Evolutionary conservation across 345 rosid genomes (phyloP).

Genomic region (Syzygium oleosum): DNA sequence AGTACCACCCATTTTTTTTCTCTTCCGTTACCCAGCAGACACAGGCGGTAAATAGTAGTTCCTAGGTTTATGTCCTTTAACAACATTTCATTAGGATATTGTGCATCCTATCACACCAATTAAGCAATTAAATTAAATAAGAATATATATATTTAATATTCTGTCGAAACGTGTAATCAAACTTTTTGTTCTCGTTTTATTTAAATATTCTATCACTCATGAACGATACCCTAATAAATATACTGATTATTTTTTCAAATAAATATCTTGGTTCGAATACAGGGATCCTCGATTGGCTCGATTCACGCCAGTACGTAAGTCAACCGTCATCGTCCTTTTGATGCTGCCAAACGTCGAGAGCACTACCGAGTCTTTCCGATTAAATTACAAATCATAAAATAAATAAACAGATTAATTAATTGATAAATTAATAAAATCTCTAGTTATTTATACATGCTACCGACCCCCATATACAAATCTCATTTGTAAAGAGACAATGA

Average conservation of each 20-base stretch:
- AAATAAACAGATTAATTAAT: background rate
- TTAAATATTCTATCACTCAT: background rate
- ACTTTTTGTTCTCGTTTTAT: background rate
- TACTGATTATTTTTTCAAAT: background rate
- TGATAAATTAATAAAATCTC: background rate
- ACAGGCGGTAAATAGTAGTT: background rate
- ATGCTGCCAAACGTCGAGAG: background rate
- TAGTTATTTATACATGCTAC: background rate
- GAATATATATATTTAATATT: background rate
- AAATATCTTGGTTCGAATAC: background rate
- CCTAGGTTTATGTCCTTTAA: background rate
- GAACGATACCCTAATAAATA: background rate
- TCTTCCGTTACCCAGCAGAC: background rate
- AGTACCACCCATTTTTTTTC: background rate
- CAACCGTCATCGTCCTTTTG: background rate
- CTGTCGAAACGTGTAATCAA: background rate
- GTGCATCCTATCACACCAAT: background rate
- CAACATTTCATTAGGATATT: background rate
- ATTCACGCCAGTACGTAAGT: background rate
- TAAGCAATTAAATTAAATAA: background rate
- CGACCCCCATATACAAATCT: background rate
- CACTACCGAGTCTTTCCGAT: background rate
- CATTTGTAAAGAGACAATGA: background rate
- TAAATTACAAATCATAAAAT: background rate
- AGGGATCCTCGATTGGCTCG: background rate